phyloP scores from a whole-genome alignment of 169 alveolate genomes.

The Neospora caninum region DNA sequence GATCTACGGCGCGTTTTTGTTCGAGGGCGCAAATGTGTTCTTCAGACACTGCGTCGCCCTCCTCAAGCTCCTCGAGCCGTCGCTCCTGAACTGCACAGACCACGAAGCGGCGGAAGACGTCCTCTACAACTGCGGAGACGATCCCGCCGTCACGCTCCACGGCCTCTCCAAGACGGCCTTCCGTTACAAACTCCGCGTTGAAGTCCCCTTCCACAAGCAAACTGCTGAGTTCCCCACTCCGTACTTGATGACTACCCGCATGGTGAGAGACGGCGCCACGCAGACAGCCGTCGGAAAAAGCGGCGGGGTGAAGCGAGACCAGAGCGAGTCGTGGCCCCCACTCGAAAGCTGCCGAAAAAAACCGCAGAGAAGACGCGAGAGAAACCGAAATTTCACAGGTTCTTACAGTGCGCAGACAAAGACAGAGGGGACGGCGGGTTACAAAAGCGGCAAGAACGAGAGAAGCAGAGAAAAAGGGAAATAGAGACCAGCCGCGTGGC shows the following conservation, averaged over 20 bases:
- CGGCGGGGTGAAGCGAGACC: no score
- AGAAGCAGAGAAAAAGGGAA: no score
- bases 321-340: neutral
- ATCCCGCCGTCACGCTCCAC: neutral
- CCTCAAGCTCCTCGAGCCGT: conserved; percentile 57
- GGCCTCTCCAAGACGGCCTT: neutral
- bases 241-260: conserved; percentile 14
- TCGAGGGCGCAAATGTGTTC: conserved; percentile 64
- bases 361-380: neutral
- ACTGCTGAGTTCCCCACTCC: neutral
- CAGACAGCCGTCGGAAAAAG: no score
- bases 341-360: no score
- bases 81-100: neutral
- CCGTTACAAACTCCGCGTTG: neutral
- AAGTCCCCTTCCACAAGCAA: neutral
- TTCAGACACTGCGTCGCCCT: conserved; percentile 59
- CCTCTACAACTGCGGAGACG: conserved; percentile 35
- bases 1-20: conserved; percentile 49
- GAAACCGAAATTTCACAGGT: neutral
- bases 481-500: neutral
- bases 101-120: conserved; percentile 14
- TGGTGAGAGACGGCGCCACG: neutral
- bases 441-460: no score
- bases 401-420: neutral
- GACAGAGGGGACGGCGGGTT: neutral